Base-by-base conservation (phyloP, 495 filamentous ascomycete species). In the Penicillium steckii region DNA sequence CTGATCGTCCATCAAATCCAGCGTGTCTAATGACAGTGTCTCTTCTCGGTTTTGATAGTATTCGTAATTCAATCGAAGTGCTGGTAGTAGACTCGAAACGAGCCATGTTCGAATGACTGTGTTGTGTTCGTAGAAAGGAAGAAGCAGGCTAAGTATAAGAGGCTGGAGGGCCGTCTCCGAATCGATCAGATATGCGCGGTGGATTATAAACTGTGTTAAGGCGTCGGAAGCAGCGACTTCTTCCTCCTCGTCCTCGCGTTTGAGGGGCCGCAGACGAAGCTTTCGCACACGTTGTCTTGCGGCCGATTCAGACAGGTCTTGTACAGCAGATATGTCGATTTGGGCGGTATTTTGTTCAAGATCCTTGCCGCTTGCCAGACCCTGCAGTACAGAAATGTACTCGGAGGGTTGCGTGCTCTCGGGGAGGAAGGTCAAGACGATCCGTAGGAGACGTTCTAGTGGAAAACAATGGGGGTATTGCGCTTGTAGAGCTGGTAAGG, bases 381-480 rank as follows among this genome's bases (percentile, higher is more conserved):
- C 71, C 32, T 79, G 67, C 7, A 93, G 59, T 30, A 88, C 77
- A 13, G 73, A 64, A 9, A 79, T 75, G 64, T 95, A 95, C 30
- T 72, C 58, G 19, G 67, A 75, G 23, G 91, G 87, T 13, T 82
- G 81, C 9, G 82, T 71, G 43, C 80, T 88, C 64, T 94, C 91
- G 29, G 92, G 91, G 6, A 97, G 80, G 57, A 85, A 94, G 46
- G 87, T 95, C 51, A 97, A 78, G 52, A 96, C 70, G 44, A 97
- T 87, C 59, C 91, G 84, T 55, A 95, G 73, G 27, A 92, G 57
- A 38, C 89, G 78, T 51, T 88, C 86, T 9, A 81, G 75, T 17
- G 80, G 78, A 48, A 92, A 77, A 52, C 78, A 76, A 56, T 80
- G 70, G 30, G 68, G 75, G 53, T 85, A 79, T 46, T 76, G 75